These are phyloP conservation scores for Boechera retrofracta DNA, from an alignment of 345 rosid genomes.

Conservation along the genomic window DNA sequence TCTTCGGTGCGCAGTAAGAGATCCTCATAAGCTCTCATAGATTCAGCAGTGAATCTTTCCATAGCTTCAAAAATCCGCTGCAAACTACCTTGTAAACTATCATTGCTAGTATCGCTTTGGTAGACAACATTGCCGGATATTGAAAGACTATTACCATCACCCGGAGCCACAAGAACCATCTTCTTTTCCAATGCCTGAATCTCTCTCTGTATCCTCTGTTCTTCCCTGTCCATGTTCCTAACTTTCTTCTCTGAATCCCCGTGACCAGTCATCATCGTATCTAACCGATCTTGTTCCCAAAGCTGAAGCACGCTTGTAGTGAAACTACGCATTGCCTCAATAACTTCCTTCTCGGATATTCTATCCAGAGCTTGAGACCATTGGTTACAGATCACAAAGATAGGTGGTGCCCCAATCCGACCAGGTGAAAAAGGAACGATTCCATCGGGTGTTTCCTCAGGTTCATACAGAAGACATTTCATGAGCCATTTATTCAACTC, in stretches of 20 bases:
- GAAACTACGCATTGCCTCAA: constrained; percentile 72
- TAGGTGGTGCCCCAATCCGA: constrained; percentile 88
- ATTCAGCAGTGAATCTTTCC: constrained; percentile 80
- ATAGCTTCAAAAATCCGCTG: constrained; percentile 80
- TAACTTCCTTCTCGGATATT: constrained; percentile 86
- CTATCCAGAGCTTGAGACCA: constrained; percentile 87
- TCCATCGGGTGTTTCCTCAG: constrained; percentile 91
- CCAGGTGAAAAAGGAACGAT: constrained; percentile 91
- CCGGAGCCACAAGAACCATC: constrained; percentile 53
- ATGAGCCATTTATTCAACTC: constrained; percentile 88
- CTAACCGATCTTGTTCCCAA: constrained; percentile 80
- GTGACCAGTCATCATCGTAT: constrained; percentile 56
- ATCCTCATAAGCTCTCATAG: constrained; percentile 74
- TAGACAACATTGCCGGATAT: constrained; percentile 57
- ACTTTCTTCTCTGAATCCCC: constrained; percentile 72
- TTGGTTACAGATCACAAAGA: constrained; percentile 93
- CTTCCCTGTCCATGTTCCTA: constrained; percentile 73
- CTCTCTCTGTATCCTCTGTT: constrained; percentile 85
- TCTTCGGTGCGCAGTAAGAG: constrained; percentile 77
- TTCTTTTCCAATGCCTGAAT: constrained; percentile 91
- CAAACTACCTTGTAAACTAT: constrained; percentile 72
- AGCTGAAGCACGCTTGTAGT: constrained; percentile 68
- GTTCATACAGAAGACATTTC: constrained; percentile 83
- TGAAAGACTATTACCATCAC: constrained; percentile 38
- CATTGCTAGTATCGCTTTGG: constrained; percentile 73